Base-by-base conservation (phyloP, 805 yeast species). In the Metschnikowia chrysomelidarum region DNA sequence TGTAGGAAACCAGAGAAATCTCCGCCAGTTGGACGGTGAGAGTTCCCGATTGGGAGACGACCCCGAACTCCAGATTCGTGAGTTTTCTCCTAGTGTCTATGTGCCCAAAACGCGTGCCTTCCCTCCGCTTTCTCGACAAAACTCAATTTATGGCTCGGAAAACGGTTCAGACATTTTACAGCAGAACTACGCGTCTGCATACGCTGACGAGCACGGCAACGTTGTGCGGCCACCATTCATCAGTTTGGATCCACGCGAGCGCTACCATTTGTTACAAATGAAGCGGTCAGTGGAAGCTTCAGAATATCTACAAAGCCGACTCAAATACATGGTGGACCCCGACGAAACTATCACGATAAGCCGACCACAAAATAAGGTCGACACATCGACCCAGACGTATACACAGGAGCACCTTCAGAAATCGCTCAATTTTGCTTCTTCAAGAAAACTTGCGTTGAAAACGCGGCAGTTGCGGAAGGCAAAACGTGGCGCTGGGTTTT, bases 151-250 rank as follows among this genome's bases (percentile, higher is more conserved):
- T 20, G 31, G 13, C 16, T 16, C 24, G 5, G 20, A 15, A 32
- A 6, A 30, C 17, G 13, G 32, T 25, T 34, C 38, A 27, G 8
- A 56, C 56, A 36, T 53, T 6, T 41, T 56, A n/a, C 64, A 60
- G 25, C 59, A 56, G 24, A 66, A 59, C 21, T 57, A 54, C 41
- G 62, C 65, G 2, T 60, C 65, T 3, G 21, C 46, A 9, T 66
- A 67, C 40, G 45, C 52, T 9, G 71, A 68, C 38, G 57, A 51
- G 5, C 53, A 59, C 1, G 72, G 72, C 8, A 59, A 63, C 27
- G 43, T 63, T 31, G 66, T 61, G 3, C 52, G 73, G 29, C 73
- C 73, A 0, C 71, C 73, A 5, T 64, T 68, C 43, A 67, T 68
- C 25, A 65, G 64, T 29, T 53, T 67, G 29, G 72, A 66, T 38